Evolutionary conservation across 2,329 filamentous ascomycete genomes (phyloP).

Genomic region (Shiraia sp.): DNA sequence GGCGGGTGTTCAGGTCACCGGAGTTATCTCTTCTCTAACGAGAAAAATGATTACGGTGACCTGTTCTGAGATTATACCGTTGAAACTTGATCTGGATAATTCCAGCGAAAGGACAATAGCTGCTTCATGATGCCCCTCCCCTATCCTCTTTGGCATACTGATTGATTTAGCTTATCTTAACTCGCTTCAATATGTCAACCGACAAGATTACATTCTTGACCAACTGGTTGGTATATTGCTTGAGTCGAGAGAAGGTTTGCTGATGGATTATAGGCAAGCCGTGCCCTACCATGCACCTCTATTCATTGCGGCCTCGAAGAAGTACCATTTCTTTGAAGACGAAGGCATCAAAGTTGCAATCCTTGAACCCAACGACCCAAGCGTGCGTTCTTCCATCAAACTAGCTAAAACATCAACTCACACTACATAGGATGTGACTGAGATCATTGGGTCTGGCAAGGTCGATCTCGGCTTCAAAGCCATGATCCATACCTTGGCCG

Average conservation of each 20-base stretch:
- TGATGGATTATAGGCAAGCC: slow-evolving; percentile 65
- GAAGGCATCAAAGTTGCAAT: slow-evolving; percentile 78
- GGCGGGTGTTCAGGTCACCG: slow-evolving; percentile 18
- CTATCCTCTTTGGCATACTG: slow-evolving; percentile 26
- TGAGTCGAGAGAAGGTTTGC: slow-evolving; percentile 3
- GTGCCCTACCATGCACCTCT: slow-evolving; percentile 80
- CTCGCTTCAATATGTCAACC: slow-evolving; percentile 67
- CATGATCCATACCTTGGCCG: slow-evolving; percentile 81
- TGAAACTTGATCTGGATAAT: slow-evolving; percentile 87
- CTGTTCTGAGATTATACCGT: slow-evolving; percentile 58
- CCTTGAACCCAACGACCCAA: slow-evolving; percentile 77
- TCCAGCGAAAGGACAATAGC: slow-evolving; percentile 83
- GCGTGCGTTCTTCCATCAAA: slow-evolving; percentile 48
- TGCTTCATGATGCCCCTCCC: slow-evolving; percentile 59
- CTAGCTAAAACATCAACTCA: slow-evolving; percentile 8
- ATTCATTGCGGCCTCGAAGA: no score
- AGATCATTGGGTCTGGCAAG: slow-evolving; percentile 77
- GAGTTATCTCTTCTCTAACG: background rate
- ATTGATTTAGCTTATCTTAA: slow-evolving; percentile 51
- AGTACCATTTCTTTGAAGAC: slow-evolving; percentile 74
- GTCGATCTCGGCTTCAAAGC: slow-evolving; percentile 81
- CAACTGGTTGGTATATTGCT: slow-evolving; percentile 66
- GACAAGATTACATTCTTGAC: slow-evolving; percentile 85
- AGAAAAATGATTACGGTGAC: background rate
- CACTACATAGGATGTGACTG: slow-evolving; percentile 67